phyloP scores from a whole-genome alignment of 2,329 filamentous ascomycete genomes.

The Cryphonectria radicalis region DNA sequence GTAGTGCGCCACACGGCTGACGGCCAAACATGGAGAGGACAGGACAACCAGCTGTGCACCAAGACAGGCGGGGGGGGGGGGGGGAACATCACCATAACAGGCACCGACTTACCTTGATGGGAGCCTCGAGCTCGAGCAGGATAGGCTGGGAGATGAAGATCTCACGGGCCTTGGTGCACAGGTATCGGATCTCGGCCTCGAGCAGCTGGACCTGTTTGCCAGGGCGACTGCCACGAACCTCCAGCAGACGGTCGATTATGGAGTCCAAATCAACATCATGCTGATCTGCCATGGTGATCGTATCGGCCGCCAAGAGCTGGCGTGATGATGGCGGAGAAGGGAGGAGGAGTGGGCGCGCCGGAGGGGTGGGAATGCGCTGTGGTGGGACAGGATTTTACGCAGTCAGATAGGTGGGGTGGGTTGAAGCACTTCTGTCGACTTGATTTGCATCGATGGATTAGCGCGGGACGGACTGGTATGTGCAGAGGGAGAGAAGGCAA shows the following conservation, averaged over 20 bases:
- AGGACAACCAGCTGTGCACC: not conserved
- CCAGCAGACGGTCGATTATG: slow-evolving; percentile 97
- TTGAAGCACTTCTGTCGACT: slow-evolving; percentile 31
- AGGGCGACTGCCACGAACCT: slow-evolving; percentile 95
- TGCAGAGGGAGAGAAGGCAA: not conserved
- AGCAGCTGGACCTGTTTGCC: slow-evolving; percentile 98
- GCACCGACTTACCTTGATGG: slow-evolving; percentile 81
- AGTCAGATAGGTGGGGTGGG: slow-evolving; percentile 30
- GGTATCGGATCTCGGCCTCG: slow-evolving; percentile 92
- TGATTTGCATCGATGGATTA: not conserved
- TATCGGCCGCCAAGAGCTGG: slow-evolving; percentile 44
- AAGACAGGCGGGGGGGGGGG: not conserved
- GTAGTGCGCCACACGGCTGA: slow-evolving; percentile 14
- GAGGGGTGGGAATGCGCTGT: slow-evolving; percentile 30
- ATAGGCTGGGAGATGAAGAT: slow-evolving; percentile 99
- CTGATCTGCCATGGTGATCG: slow-evolving; percentile 61
- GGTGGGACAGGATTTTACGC: slow-evolving; percentile 30
- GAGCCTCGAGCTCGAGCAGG: slow-evolving; percentile 93
- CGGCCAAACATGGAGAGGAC: slow-evolving; percentile 15
- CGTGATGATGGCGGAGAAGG: slow-evolving; percentile 29
- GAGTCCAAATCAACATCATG: slow-evolving; percentile 98
- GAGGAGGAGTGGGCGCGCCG: slow-evolving; percentile 30
- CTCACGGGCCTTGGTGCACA: slow-evolving; percentile 98
- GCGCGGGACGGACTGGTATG: not conserved
- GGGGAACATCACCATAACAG: not conserved